Evolutionary conservation across 2,329 filamentous ascomycete species (phyloP), one percentile per base, ranked within the genome.

Genomic region (Chlorencoelia australis): DNA sequence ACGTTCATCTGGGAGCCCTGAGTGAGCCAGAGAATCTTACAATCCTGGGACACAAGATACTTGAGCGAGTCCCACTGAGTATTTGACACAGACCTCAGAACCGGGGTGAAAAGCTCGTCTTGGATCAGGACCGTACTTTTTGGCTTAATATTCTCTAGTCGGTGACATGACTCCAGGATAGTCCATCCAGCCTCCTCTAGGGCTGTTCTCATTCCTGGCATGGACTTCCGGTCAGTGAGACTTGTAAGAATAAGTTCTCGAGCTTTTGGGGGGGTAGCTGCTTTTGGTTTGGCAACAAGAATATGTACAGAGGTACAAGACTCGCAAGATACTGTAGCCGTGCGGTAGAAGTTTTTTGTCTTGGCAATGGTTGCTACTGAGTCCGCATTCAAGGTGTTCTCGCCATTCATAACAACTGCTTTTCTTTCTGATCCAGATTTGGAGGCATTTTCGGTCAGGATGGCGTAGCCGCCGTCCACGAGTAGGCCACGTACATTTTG

Each of bases 1-100:
- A 56, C 11, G 4, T 51, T 39, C 10, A 47, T 29, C 19, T 47
- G 41, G 0, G 49, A 40, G 24, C 56, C 54, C 2, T 44, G 47
- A 3, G 58, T 61, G 15, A 62, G 40, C 59, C 59, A 62, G 6
- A 62, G 42, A 8, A 61, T 35, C 18, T 40, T 40, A 7, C 3
- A 16, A 8, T 33, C 30, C 21, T 27, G 11, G 11, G 7, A 13
- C 15, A 37, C 14, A 10, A 37, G 27, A 20, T 25, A 15, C 26
- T 45, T 41, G 21, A 48, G 26, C 7, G 29, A n/a, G 20, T 43
- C 17, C 44, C 44, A 49, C 24, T 40, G 28, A 2, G 20, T 15
- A 10, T 35, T 29, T 11, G 19, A 13, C 9, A 38, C 27, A 11
- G 16, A 13, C 6, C 14, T 36, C 6, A 49, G 24, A 3, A 45